These are phyloP conservation scores for Calonectria hawksworthii DNA, from an alignment of 2,329 filamentous ascomycete genomes.

Conservation along the genomic window DNA sequence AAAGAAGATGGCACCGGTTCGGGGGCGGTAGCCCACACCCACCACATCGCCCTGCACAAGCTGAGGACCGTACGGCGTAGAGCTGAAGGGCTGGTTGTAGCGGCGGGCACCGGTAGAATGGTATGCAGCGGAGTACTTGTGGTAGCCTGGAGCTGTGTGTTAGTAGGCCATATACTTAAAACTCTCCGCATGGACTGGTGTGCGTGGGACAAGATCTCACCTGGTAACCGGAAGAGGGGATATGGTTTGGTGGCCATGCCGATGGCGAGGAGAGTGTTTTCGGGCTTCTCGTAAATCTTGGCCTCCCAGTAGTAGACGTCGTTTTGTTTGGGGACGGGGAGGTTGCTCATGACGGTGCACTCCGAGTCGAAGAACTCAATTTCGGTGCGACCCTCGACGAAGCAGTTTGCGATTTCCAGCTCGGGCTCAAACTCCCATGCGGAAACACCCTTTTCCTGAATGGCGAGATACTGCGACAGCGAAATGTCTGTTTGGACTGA, in stretches of 20 bases:
- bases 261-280: constrained; percentile 87
- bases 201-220: constrained; percentile 64
- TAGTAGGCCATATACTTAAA: constrained; percentile 30
- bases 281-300: constrained; percentile 98
- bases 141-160: constrained; percentile 72
- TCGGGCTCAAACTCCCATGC: constrained; percentile 99
- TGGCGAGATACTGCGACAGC: constrained; percentile 95
- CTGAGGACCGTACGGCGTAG: constrained; percentile 84
- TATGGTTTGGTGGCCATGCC: constrained; percentile 98
- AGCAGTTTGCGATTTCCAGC: constrained; percentile 97
- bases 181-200: constrained; percentile 13
- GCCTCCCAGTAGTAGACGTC: constrained; percentile 99
- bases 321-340: constrained; percentile 98
- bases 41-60: constrained; percentile 96
- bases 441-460: constrained; percentile 99
- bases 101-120: constrained; percentile 88
- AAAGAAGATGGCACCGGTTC: constrained; percentile 96
- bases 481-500: constrained; percentile 97
- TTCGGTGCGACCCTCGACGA: constrained; percentile 95
- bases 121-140: constrained; percentile 94
- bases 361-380: constrained; percentile 99
- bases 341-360: constrained; percentile 96
- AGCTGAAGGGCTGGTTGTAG: constrained; percentile 91
- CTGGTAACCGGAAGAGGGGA: constrained; percentile 92
- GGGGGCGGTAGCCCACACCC: constrained; percentile 93